phyloP scores from a whole-genome alignment of 345 rosid genomes.

The Cochlearia excelsa region DNA sequence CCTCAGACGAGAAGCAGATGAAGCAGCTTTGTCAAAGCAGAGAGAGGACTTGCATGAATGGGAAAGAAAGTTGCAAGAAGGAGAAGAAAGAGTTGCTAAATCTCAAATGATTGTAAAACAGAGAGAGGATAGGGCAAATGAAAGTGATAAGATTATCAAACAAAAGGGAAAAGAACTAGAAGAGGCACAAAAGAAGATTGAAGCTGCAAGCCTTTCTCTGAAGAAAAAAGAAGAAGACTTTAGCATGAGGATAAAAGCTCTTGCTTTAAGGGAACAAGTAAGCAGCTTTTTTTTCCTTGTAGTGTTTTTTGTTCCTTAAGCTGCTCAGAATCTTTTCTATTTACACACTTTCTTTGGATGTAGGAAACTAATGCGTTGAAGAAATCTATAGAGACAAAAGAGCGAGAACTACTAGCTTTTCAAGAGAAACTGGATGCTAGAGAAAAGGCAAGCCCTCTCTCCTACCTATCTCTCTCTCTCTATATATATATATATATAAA shows the following conservation, averaged over 20 bases:
- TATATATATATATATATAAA: neutral
- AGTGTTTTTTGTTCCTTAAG: neutral
- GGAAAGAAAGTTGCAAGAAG: conserved; percentile 83
- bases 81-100: conserved; percentile 67
- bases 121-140: conserved; percentile 92
- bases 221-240: conserved; percentile 70
- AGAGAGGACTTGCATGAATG: conserved; percentile 92
- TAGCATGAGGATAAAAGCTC: conserved; percentile 53
- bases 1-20: conserved; percentile 74
- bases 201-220: conserved; percentile 54
- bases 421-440: conserved; percentile 81
- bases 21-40: conserved; percentile 65
- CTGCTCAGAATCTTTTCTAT: conserved; percentile 1
- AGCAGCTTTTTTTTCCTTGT: conserved; percentile 25
- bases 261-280: conserved; percentile 67
- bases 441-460: conserved; percentile 57
- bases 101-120: conserved; percentile 60
- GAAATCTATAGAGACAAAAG: conserved; percentile 66
- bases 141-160: conserved; percentile 60
- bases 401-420: conserved; percentile 48
- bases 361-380: conserved; percentile 58
- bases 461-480: neutral
- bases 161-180: conserved; percentile 80
- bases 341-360: conserved; percentile 31
- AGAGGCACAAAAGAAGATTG: conserved; percentile 67